A percentile compares a stretch with the other conserved stretches of the same genome.
These are phyloP conservation scores for Tricholoma matsutake DNA, from an alignment of 768 basidiomycete genomes.

Conservation along the genomic window DNA sequence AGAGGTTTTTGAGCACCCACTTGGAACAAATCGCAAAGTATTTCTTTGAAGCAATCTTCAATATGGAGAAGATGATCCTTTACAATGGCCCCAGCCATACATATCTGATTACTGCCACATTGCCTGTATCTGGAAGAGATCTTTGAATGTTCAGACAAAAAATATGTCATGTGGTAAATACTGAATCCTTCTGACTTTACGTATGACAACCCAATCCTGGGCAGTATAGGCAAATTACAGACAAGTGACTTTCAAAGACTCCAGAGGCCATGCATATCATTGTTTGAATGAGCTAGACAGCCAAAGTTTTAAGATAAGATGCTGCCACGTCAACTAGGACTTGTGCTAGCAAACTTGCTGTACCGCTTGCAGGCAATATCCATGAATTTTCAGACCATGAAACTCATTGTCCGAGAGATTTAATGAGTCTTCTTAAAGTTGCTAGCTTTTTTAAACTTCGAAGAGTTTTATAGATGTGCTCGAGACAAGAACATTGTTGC, in stretches of 20 bases:
- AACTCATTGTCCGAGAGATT: neutral
- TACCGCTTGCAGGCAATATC: neutral
- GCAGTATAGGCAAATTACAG: neutral
- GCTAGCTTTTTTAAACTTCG: neutral
- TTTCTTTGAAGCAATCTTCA: neutral
- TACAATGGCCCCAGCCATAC: neutral
- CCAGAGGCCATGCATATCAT: neutral
- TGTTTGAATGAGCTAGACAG: neutral
- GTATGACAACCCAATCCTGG: neutral
- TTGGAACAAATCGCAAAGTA: neutral
- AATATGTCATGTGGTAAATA: neutral
- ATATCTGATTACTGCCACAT: neutral
- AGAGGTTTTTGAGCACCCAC: neutral
- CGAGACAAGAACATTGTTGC: neutral
- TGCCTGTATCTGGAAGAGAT: neutral
- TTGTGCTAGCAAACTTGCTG: neutral
- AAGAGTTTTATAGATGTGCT: neutral
- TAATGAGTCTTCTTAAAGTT: neutral
- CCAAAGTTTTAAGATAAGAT: neutral
- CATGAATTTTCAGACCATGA: neutral
- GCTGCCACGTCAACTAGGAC: neutral
- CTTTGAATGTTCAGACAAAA: neutral
- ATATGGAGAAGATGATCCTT: neutral
- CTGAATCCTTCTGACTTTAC: neutral
- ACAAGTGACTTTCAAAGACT: neutral